Conservation (phyloP, 23 red algal genomes). For the Gracilaria vermiculophylla region DNA sequence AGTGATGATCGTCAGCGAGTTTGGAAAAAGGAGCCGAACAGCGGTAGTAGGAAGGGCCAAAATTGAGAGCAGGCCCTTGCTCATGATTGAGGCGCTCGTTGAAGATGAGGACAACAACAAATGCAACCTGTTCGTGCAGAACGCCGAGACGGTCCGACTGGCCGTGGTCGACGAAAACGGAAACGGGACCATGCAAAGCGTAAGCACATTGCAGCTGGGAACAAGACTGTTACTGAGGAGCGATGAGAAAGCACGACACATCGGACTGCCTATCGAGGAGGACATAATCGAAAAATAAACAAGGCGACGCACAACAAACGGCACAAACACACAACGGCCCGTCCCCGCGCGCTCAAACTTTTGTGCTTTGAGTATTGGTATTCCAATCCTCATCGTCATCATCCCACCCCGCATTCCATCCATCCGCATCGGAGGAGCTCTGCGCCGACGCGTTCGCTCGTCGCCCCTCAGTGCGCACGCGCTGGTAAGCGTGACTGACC, state of each 20-base stretch:
- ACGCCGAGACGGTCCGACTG: constrained; percentile 76
- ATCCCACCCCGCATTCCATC: constrained; percentile 65
- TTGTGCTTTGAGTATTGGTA: not conserved
- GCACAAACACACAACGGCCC: not conserved
- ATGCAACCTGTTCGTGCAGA: constrained; percentile 70
- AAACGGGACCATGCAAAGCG: constrained; percentile 8
- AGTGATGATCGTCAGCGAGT: constrained; percentile 50
- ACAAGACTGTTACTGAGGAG: constrained; percentile 37
- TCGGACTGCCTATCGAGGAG: constrained; percentile 69
- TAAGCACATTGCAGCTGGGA: constrained; percentile 31
- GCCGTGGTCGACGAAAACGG: constrained; percentile 1
- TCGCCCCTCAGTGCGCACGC: not conserved
- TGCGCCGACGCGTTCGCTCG: not conserved
- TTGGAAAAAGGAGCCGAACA: constrained; percentile 34
- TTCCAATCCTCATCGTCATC: constrained; percentile 51
- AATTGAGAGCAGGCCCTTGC: constrained; percentile 67
- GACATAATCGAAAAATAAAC: constrained; percentile 74
- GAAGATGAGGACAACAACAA: constrained; percentile 5
- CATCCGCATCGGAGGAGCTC: constrained; percentile 32
- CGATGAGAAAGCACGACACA: constrained; percentile 65
- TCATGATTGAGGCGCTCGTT: constrained; percentile 42
- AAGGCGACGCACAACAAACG: not conserved
- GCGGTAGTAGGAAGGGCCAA: constrained; percentile 72
- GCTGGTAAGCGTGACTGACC: not conserved
- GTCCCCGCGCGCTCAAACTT: not conserved